Percentiles rank a stretch among this genome's conserved stretches.
Conservation (phyloP, 164 flowering plant species). For the Magnolia officinalis region DNA sequence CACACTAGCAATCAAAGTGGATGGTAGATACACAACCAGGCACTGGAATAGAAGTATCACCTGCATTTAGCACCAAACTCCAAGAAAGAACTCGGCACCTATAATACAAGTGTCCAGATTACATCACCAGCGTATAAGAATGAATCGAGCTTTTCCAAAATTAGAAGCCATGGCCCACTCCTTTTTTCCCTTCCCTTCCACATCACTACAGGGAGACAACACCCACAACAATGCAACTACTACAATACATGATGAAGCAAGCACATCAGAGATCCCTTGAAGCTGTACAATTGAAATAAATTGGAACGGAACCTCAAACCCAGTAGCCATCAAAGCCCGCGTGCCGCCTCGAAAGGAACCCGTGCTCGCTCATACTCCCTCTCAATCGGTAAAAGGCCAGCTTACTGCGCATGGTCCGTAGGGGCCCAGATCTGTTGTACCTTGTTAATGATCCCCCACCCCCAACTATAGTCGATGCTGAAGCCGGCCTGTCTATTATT, state of each 20-base stretch:
- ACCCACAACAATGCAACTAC: slow-evolving; percentile 16
- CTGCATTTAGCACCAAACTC: background rate
- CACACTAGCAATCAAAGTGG: background rate
- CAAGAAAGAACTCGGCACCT: slow-evolving; percentile 2
- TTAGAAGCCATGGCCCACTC: slow-evolving; percentile 25
- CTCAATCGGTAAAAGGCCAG: slow-evolving; percentile 51
- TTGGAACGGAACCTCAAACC: slow-evolving; percentile 30
- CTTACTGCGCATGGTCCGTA: slow-evolving; percentile 60
- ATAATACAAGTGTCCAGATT: background rate
- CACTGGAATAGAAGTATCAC: background rate
- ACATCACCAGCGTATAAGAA: background rate
- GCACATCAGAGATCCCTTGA: slow-evolving; percentile 13
- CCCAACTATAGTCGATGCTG: slow-evolving; percentile 45
- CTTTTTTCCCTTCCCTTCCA: background rate
- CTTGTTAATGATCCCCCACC: slow-evolving; percentile 37
- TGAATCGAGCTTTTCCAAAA: slow-evolving; percentile 19
- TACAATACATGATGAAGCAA: slow-evolving; percentile 17
- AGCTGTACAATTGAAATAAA: slow-evolving; percentile 53
- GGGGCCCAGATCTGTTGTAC: slow-evolving; percentile 79
- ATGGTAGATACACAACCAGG: no score
- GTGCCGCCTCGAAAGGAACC: slow-evolving; percentile 30
- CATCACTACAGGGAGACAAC: slow-evolving; percentile 6
- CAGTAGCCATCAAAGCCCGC: slow-evolving; percentile 32
- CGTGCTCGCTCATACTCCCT: slow-evolving; percentile 89
- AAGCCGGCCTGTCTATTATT: slow-evolving; percentile 44